phyloP scores from a whole-genome alignment of 2,329 filamentous ascomycete genomes.

The Verticillium nonalfalfae region DNA sequence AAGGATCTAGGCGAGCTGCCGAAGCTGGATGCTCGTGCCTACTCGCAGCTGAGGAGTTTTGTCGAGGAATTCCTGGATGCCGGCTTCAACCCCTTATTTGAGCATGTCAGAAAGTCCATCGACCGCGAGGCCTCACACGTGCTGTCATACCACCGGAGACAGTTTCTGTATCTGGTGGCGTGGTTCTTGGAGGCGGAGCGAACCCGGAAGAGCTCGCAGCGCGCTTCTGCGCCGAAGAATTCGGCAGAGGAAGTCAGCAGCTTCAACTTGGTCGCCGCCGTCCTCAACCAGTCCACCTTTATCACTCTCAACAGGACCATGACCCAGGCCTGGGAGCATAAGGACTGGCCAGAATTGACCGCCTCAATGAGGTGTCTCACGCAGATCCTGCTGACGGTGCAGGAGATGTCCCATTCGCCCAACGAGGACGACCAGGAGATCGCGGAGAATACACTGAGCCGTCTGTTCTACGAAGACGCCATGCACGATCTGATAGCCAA shows the following conservation, averaged over 20 bases:
- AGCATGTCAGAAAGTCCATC: slow-evolving; percentile 79
- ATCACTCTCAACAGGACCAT: slow-evolving; percentile 80
- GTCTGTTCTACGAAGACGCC: slow-evolving; percentile 96
- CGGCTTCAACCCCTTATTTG: slow-evolving; percentile 87
- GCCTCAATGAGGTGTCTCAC: slow-evolving; percentile 92
- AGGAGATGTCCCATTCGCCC: slow-evolving; percentile 80
- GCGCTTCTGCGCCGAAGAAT: slow-evolving; percentile 39
- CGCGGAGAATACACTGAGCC: slow-evolving; percentile 91
- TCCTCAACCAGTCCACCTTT: slow-evolving; percentile 93
- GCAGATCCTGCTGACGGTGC: slow-evolving; percentile 85
- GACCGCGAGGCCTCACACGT: slow-evolving; percentile 84
- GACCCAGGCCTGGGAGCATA: slow-evolving; percentile 71
- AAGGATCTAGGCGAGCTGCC: slow-evolving; percentile 73
- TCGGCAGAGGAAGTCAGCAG: slow-evolving; percentile 55
- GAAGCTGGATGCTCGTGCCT: slow-evolving; percentile 65
- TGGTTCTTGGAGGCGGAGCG: slow-evolving; percentile 92
- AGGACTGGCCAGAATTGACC: slow-evolving; percentile 81
- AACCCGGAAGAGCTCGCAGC: slow-evolving; percentile 57
- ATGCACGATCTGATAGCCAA: slow-evolving; percentile 83
- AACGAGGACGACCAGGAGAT: slow-evolving; percentile 96
- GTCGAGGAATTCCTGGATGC: slow-evolving; percentile 93
- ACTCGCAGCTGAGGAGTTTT: slow-evolving; percentile 70
- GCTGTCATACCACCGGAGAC: slow-evolving; percentile 66
- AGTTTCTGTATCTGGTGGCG: slow-evolving; percentile 86
- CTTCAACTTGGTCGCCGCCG: slow-evolving; percentile 81